Percentiles rank a stretch among this genome's conserved stretches.
phyloP scores from a whole-genome alignment of 75 land plant genomes.

The Ceratopteris richardii region DNA sequence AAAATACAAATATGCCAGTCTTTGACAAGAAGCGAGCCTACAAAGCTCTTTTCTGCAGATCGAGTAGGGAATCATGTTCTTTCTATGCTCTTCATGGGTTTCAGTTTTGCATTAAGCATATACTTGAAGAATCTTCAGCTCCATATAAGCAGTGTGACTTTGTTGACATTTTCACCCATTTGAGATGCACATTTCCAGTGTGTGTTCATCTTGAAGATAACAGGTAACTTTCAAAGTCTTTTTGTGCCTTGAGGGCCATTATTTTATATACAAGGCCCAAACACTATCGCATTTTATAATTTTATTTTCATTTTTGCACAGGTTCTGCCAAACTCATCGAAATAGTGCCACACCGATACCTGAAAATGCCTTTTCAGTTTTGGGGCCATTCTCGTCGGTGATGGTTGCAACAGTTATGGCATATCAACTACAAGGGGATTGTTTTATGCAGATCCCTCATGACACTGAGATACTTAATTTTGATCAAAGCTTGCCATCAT shows the following conservation, averaged over 20 bases:
- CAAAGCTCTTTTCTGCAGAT: constrained; percentile 8
- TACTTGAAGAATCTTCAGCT: constrained; percentile 24
- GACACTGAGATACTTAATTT: background rate
- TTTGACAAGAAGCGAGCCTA: background rate
- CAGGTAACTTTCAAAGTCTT: constrained; percentile 7
- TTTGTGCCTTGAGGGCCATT: background rate
- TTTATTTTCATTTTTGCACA: no score
- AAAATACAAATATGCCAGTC: no score
- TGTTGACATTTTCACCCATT: constrained; percentile 11
- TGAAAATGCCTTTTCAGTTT: background rate
- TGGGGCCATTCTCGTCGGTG: constrained; percentile 19
- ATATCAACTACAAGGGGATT: constrained; percentile 3
- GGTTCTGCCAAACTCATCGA: constrained; percentile 27
- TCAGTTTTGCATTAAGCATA: constrained; percentile 22
- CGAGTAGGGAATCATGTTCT: constrained; percentile 10
- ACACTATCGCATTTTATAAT: no score
- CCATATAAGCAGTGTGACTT: constrained; percentile 33
- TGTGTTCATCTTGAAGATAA: constrained; percentile 13
- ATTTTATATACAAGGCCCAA: no score
- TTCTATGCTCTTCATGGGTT: constrained; percentile 23
- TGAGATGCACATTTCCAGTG: constrained; percentile 23
- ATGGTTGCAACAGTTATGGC: constrained; percentile 24
- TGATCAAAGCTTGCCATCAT: background rate
- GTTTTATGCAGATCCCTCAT: background rate
- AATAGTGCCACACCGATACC: no score